phyloP scores from a whole-genome alignment of 2,329 filamentous ascomycete species.

The Delphinella strobiligena region DNA sequence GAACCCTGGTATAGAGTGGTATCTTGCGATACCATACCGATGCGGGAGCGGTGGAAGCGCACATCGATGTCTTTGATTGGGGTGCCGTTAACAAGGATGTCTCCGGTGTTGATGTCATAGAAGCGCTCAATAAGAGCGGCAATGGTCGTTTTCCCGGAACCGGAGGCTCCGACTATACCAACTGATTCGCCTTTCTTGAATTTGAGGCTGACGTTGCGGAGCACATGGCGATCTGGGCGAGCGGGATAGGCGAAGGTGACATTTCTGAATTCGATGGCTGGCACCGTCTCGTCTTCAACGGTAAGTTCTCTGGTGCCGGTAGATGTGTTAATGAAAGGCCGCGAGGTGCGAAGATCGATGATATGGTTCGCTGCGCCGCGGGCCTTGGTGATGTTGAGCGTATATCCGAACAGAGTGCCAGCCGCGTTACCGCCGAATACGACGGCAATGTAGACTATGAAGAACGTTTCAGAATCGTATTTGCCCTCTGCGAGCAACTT shows the following conservation, averaged over 20 bases:
- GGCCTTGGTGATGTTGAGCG: conserved; percentile 24
- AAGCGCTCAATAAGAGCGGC: conserved; percentile 28
- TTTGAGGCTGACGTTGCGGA: conserved; percentile 27
- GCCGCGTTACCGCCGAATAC: conserved; percentile 56
- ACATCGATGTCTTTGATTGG: conserved; percentile 25
- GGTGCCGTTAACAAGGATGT: conserved; percentile 42
- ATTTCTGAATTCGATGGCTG: conserved; percentile 46
- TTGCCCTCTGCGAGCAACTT: conserved; percentile 20
- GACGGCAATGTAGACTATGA: conserved; percentile 52
- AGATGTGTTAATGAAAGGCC: conserved; percentile 8
- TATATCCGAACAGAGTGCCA: conserved; percentile 55
- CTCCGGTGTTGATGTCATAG: conserved; percentile 54
- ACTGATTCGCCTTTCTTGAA: conserved; percentile 27
- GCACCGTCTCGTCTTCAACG: too few relatives aligned
- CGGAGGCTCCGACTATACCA: conserved; percentile 30
- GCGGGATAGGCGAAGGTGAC: conserved; percentile 56
- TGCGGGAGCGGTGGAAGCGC: conserved; percentile 28
- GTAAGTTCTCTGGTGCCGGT: conserved; percentile 26
- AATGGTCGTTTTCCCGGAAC: conserved; percentile 29
- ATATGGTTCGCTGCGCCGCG: conserved; percentile 30
- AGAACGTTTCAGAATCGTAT: conserved; percentile 34
- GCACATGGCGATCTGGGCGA: conserved; percentile 44
- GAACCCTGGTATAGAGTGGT: conserved; percentile 36
- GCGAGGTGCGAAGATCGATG: conserved; percentile 29
- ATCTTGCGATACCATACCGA: conserved; percentile 36